Evolutionary conservation across 768 basidiomycete species (phyloP).

Genomic region (Suillus luteus): DNA sequence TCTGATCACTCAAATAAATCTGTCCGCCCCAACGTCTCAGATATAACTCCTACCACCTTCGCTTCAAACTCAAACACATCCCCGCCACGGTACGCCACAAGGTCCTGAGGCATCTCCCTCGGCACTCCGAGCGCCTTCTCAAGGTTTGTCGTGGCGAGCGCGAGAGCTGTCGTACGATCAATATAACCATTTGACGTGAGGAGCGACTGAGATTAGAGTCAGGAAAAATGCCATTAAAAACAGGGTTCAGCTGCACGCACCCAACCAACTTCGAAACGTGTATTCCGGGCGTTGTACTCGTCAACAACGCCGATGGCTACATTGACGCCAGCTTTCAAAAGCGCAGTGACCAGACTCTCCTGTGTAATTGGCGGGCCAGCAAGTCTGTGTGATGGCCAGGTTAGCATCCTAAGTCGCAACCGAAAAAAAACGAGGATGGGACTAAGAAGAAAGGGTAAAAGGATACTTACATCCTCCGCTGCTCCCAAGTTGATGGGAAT

Average conservation of each 20-base stretch:
- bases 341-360: conserved; percentile 52
- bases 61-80: conserved; percentile 39
- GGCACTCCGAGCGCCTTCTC: conserved; percentile 44
- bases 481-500: conserved; percentile 67
- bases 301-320: conserved; percentile 56
- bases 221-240: neutral
- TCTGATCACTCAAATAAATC: conserved; percentile 23
- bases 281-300: conserved; percentile 33
- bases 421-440: neutral
- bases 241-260: conserved; percentile 20
- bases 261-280: conserved; percentile 42
- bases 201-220: conserved; percentile 32
- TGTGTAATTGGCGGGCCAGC: conserved; percentile 71
- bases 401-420: neutral
- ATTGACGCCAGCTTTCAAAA: conserved; percentile 62
- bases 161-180: conserved; percentile 35
- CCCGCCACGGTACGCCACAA: conserved; percentile 41
- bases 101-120: conserved; percentile 33
- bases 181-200: conserved; percentile 43
- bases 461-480: conserved; percentile 55
- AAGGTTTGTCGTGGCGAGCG: conserved; percentile 42
- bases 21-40: conserved; percentile 21
- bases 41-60: conserved; percentile 43
- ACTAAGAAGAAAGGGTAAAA: neutral
- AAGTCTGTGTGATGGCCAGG: conserved; percentile 37